These are phyloP conservation scores for Aspergillus sp. DNA, from an alignment of 2,329 filamentous ascomycete species.

Conservation along the genomic window DNA sequence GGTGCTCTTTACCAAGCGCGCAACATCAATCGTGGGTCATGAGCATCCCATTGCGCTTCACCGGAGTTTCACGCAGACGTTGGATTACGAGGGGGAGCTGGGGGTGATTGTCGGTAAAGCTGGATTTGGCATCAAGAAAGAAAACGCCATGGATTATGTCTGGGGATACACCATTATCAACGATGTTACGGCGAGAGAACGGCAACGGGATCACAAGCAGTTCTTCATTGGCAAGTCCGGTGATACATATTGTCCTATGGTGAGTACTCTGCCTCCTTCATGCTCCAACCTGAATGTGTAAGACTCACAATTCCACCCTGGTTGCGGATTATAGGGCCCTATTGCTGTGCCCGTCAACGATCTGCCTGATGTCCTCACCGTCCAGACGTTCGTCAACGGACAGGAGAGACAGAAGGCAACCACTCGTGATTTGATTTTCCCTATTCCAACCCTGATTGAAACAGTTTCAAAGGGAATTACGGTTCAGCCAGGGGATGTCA, in stretches of 20 bases:
- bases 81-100: slow-evolving; percentile 52
- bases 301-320: no score
- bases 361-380: slow-evolving; percentile 35
- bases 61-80: slow-evolving; percentile 42
- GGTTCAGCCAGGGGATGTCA: slow-evolving; percentile 43
- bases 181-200: slow-evolving; percentile 46
- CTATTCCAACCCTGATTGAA: slow-evolving; percentile 40
- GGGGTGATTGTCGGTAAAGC: slow-evolving; percentile 48
- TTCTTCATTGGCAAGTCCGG: slow-evolving; percentile 52
- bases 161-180: slow-evolving; percentile 53
- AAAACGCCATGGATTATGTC: slow-evolving; percentile 44
- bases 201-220: slow-evolving; percentile 52
- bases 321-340: slow-evolving; percentile 30
- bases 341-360: slow-evolving; percentile 42
- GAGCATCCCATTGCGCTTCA: slow-evolving; percentile 46
- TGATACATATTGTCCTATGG: slow-evolving; percentile 50
- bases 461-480: slow-evolving; percentile 46
- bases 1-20: slow-evolving; percentile 50
- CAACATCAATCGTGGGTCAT: slow-evolving; percentile 48
- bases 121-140: slow-evolving; percentile 38
- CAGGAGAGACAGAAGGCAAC: slow-evolving; percentile 44
- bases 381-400: slow-evolving; percentile 44
- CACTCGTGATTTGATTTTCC: slow-evolving; percentile 45
- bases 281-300: not conserved
- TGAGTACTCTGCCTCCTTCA: not conserved